Base-by-base conservation (phyloP, 306 rosid species). In the Boehmeria nivea region DNA sequence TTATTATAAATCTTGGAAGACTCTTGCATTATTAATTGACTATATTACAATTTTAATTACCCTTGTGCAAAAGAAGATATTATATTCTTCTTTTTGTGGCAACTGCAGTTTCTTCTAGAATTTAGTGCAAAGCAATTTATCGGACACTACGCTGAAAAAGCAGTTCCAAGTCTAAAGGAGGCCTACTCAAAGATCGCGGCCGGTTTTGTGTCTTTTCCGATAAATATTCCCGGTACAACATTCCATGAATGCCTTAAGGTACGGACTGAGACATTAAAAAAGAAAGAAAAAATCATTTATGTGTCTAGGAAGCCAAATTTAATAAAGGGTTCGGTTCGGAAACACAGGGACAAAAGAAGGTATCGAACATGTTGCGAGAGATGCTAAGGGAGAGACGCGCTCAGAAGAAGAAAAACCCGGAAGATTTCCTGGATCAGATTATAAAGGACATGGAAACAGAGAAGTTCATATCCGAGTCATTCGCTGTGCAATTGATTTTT, bases 371-470 rank as follows among this genome's bases (percentile, higher is more conserved):
- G 65, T 54, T 73, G 15, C 51, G 40, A 48, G 57, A 18, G 8
- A 49, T 62, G 12, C 36, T 73, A 19, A 51, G 56, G 43, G 78
- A 73, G 62, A 73, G 73, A 64, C 57, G 47, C 0, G 25, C 14
- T 2, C 24, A 42, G 16, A 15, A 55, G 0, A 46, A 54, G 12
- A 33, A 15, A 6, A 26, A 17, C 13, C 26, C 15, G 8, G 68
- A 64, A 14, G 82, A 72, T 55, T 54, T 77, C 20, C 46, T 61
- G 3, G 70, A 73, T 51, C 78, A 56, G 43, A 33, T 69, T 10
- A 16, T 43, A 50, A 26, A 22, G 15, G 82, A 77, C 54, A 63
- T 67, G 24, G 65, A 60, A 3, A 61, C 23, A 2, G 75, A 71
- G 27, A 55, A 60, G 44, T 72, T 63, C 16, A 31, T 72, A 9